phyloP scores from a whole-genome alignment of 2,329 filamentous ascomycete genomes.

The Talaromyces atroroseus region DNA sequence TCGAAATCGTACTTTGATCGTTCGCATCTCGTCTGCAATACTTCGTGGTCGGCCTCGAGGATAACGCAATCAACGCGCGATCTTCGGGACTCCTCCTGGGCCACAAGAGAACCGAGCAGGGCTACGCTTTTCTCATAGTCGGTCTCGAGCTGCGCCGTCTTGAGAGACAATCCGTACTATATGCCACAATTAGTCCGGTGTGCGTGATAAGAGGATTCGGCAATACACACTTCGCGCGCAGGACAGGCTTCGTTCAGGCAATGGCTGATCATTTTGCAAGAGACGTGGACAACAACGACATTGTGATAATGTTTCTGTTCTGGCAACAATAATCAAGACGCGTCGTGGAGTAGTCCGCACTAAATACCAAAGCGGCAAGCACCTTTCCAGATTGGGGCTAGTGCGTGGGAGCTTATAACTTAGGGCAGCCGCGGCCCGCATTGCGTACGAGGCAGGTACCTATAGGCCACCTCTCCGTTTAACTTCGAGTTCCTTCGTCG shows the following conservation, averaged over 20 bases:
- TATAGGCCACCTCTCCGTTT: constrained; percentile 11
- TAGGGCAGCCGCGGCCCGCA: background rate
- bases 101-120: constrained; percentile 61
- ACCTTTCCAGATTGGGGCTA: background rate
- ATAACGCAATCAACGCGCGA: constrained; percentile 64
- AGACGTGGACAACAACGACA: background rate
- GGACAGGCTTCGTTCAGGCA: constrained; percentile 10
- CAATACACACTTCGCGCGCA: constrained; percentile 21
- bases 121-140: constrained; percentile 62
- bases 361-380: background rate
- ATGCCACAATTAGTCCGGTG: background rate
- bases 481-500: background rate
- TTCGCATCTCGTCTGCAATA: constrained; percentile 60
- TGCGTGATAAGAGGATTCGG: background rate
- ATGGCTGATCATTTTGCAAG: background rate
- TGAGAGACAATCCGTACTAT: constrained; percentile 43
- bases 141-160: constrained; percentile 57
- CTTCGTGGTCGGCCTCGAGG: constrained; percentile 68
- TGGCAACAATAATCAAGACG: background rate
- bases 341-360: background rate
- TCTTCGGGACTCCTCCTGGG: constrained; percentile 68
- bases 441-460: background rate
- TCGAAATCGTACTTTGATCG: constrained; percentile 52
- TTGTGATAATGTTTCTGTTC: background rate
- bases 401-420: background rate